These are phyloP conservation scores for Penicillium bovifimosum DNA, from an alignment of 495 filamentous ascomycete species.

Conservation along the genomic window DNA sequence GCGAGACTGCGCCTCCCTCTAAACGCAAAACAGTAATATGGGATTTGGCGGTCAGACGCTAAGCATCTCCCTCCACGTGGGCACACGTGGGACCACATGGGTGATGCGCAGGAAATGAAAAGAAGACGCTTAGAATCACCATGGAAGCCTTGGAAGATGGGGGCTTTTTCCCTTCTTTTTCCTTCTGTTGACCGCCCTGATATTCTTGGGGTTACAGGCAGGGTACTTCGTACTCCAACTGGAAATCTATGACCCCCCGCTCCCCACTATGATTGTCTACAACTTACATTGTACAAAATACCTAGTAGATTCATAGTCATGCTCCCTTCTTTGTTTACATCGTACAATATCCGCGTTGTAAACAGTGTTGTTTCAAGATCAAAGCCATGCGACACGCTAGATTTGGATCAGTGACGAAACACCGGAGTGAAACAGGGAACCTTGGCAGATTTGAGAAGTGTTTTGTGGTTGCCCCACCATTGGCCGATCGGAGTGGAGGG, in stretches of 20 bases:
- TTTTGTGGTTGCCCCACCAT: slow-evolving; percentile 1
- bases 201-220: not conserved
- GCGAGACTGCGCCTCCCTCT: slow-evolving; percentile 10
- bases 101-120: slow-evolving; percentile 18
- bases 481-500: slow-evolving; percentile 1
- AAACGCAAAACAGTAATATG: slow-evolving; percentile 13
- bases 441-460: not conserved
- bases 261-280: not conserved
- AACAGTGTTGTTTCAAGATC: slow-evolving; percentile 2
- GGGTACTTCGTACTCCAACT: not conserved
- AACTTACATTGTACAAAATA: not conserved
- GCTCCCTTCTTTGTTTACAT: too few species aligned
- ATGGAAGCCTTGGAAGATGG: slow-evolving; percentile 15
- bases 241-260: not conserved
- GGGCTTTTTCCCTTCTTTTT: not conserved
- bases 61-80: slow-evolving; percentile 34
- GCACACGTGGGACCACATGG: slow-evolving; percentile 40
- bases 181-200: not conserved
- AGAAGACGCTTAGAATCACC: slow-evolving; percentile 29
- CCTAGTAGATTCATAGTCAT: not conserved
- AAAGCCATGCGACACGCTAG: not conserved
- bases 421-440: not conserved
- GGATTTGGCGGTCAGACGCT: slow-evolving; percentile 17
- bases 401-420: not conserved
- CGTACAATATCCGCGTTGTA: not conserved